Percentiles rank a stretch among this genome's conserved stretches.
These are phyloP conservation scores for Penicillium chermesinum DNA, from an alignment of 495 filamentous ascomycete species.

Conservation along the genomic window DNA sequence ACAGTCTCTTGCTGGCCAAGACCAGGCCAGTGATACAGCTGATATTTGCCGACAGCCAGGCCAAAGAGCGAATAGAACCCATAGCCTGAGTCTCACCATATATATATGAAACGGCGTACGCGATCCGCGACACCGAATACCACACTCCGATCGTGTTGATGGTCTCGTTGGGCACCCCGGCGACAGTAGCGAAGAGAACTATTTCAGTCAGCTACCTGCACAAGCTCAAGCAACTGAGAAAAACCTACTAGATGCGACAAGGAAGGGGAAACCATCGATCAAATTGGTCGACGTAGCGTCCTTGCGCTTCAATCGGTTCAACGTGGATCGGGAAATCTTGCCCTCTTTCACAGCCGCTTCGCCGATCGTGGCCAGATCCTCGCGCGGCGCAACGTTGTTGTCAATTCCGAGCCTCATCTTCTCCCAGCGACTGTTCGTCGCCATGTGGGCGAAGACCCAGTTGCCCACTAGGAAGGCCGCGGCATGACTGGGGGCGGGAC, in stretches of 20 bases:
- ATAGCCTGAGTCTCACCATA: constrained; percentile 26
- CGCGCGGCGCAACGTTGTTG: constrained; percentile 43
- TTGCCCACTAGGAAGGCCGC: constrained; percentile 39
- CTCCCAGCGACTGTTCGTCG: constrained; percentile 37
- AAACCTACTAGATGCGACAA: constrained; percentile 37
- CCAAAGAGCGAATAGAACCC: constrained; percentile 38
- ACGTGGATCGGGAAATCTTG: constrained; percentile 40
- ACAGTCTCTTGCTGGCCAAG: constrained; percentile 26
- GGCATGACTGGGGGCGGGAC: constrained; percentile 28
- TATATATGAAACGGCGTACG: constrained; percentile 37
- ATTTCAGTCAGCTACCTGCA: constrained; percentile 7
- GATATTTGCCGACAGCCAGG: constrained; percentile 47
- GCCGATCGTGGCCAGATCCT: constrained; percentile 44
- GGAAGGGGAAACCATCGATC: constrained; percentile 44
- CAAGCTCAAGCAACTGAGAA: background rate
- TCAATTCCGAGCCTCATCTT: constrained; percentile 44
- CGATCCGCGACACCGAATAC: constrained; percentile 40
- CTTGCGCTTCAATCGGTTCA: constrained; percentile 43
- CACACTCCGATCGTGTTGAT: constrained; percentile 41
- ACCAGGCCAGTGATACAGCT: constrained; percentile 32
- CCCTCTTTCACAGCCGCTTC: constrained; percentile 42
- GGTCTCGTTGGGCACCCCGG: constrained; percentile 30
- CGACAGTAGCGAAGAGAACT: constrained; percentile 28
- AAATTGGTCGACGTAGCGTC: constrained; percentile 46
- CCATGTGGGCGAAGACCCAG: constrained; percentile 42